A percentile compares a stretch with the other conserved stretches of the same genome.
Conservation (phyloP, 2,329 filamentous ascomycete genomes). For the Penicillium sp. region DNA sequence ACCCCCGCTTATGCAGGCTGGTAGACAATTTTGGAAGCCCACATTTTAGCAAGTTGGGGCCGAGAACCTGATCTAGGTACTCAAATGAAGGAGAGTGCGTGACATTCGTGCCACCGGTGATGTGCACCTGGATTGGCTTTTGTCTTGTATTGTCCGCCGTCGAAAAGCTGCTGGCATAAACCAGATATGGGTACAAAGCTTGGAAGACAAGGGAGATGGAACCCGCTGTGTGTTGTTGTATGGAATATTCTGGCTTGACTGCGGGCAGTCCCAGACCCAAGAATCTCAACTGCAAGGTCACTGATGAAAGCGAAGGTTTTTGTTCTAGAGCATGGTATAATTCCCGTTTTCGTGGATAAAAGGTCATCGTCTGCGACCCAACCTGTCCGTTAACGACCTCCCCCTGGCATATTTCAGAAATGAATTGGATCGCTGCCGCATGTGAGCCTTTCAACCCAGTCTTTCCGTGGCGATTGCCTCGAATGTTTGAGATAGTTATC, state of each 20-base stretch:
- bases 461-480: slow-evolving; percentile 48
- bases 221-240: slow-evolving; percentile 48
- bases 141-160: slow-evolving; percentile 1
- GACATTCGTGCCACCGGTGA: slow-evolving; percentile 58
- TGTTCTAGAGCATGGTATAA: neutral
- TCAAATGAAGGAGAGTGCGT: slow-evolving; percentile 54
- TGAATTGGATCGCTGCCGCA: slow-evolving; percentile 51
- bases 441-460: slow-evolving; percentile 57
- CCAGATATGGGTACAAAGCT: slow-evolving; percentile 55
- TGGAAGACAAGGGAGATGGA: slow-evolving; percentile 56
- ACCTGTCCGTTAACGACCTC: slow-evolving; percentile 30
- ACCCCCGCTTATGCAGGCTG: slow-evolving; percentile 49
- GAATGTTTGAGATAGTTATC: slow-evolving; percentile 51
- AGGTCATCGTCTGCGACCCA: slow-evolving; percentile 32
- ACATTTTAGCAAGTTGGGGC: slow-evolving; percentile 50
- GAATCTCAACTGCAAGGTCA: neutral
- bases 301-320: neutral
- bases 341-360: slow-evolving; percentile 23
- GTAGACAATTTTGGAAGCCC: slow-evolving; percentile 47
- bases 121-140: slow-evolving; percentile 34
- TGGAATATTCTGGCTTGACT: slow-evolving; percentile 33
- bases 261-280: slow-evolving; percentile 11
- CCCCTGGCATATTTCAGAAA: slow-evolving; percentile 49
- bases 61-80: slow-evolving; percentile 53
- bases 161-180: slow-evolving; percentile 38